Conservation (phyloP, 768 basidiomycete species). For the Daedaleopsis sinensis region DNA sequence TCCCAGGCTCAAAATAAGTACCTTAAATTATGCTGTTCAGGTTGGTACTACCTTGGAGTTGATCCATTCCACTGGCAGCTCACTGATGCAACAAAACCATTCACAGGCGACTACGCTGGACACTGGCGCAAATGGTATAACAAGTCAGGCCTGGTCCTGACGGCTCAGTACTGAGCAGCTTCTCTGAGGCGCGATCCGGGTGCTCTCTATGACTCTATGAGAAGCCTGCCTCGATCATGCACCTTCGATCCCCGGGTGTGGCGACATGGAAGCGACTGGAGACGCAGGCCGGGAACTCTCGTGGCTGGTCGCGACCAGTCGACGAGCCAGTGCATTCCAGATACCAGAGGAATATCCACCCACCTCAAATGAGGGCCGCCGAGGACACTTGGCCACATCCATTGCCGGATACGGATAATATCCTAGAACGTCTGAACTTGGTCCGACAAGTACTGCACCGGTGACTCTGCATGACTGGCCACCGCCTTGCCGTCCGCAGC, state of each 20-base stretch:
- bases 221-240: not conserved
- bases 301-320: not conserved
- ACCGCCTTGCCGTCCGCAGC: not conserved
- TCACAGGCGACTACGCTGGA: too few species aligned
- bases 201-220: too few species aligned
- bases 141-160: too few species aligned
- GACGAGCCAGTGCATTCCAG: not conserved
- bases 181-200: too few species aligned
- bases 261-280: not conserved
- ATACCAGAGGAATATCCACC: not conserved
- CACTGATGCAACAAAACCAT: too few species aligned
- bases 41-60: too few species aligned
- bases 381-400: constrained; percentile 6
- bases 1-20: not conserved
- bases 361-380: not conserved
- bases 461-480: not conserved
- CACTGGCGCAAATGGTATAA: too few species aligned
- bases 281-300: not conserved
- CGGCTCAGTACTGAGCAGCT: too few species aligned
- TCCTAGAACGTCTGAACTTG: constrained; percentile 9
- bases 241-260: not conserved
- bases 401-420: constrained; percentile 3
- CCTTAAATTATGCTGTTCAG: not conserved
- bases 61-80: too few species aligned
- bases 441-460: too few species aligned